A percentile compares a stretch with the other conserved stretches of the same genome.
phyloP scores from a whole-genome alignment of 306 rosid genomes.

The Carpinus fangiana region DNA sequence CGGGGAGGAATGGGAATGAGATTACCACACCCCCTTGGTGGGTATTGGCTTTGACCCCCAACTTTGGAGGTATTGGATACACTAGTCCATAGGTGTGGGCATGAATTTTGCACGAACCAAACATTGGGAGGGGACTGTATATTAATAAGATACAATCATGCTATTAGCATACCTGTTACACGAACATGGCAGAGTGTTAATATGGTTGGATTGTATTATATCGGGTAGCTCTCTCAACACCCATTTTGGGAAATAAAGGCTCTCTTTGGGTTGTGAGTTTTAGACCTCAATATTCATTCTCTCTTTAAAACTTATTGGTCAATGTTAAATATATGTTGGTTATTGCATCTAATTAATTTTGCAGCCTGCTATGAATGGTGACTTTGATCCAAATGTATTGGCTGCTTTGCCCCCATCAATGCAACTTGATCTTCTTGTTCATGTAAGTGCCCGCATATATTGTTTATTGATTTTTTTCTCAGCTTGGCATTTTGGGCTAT shows the following conservation, averaged over 20 bases:
- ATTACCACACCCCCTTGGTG: neutral
- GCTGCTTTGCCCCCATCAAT: slow-evolving; percentile 90
- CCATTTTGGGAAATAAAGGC: slow-evolving; percentile 1
- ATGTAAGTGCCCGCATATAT: slow-evolving; percentile 46
- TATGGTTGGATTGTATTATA: neutral
- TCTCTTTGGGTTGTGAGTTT: slow-evolving; percentile 17
- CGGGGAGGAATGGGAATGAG: neutral
- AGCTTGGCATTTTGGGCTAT: slow-evolving; percentile 20
- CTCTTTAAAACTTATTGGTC: slow-evolving; percentile 12
- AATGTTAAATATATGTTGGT: slow-evolving; percentile 2
- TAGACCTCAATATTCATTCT: slow-evolving; percentile 11
- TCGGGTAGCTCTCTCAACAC: slow-evolving; percentile 13
- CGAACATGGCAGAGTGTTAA: neutral
- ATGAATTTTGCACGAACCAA: too few species aligned
- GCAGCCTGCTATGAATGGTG: slow-evolving; percentile 62
- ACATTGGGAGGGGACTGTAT: neutral
- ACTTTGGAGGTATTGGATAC: neutral
- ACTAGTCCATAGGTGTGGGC: neutral
- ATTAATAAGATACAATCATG: neutral
- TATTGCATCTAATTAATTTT: slow-evolving; percentile 18
- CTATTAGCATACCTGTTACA: neutral
- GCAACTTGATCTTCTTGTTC: slow-evolving; percentile 83
- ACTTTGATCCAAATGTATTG: slow-evolving; percentile 73
- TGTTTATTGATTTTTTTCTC: slow-evolving; percentile 4
- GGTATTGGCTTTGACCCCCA: neutral